Conservation (phyloP, 2,329 filamentous ascomycete genomes). For the Neonectria faginata region DNA sequence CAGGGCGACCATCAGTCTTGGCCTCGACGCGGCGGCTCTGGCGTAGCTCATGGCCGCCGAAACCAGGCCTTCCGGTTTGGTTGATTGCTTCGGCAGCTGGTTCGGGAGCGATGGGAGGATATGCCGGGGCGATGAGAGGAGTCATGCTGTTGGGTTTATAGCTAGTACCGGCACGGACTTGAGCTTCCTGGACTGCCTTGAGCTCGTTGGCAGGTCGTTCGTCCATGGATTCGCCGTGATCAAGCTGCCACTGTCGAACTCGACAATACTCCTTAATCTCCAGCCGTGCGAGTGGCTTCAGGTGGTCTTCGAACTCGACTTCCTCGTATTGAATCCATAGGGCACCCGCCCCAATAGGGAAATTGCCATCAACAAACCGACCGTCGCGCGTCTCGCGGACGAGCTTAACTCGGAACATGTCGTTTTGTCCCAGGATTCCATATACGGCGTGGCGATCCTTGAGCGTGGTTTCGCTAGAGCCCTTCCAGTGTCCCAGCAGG, state of each 20-base stretch:
- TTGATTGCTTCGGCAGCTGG: constrained; percentile 33
- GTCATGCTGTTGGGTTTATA: constrained; percentile 42
- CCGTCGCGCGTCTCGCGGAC: constrained; percentile 71
- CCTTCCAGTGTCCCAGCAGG: constrained; percentile 69
- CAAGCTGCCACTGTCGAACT: constrained; percentile 69
- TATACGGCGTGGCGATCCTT: constrained; percentile 71
- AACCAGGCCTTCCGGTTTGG: constrained; percentile 35
- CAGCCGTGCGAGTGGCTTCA: constrained; percentile 61
- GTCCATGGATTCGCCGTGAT: constrained; percentile 62
- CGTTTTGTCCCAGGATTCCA: constrained; percentile 71
- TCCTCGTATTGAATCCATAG: constrained; percentile 74
- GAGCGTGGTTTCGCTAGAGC: constrained; percentile 60
- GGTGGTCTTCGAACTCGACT: constrained; percentile 67
- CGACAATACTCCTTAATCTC: constrained; percentile 75
- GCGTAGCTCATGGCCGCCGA: constrained; percentile 55
- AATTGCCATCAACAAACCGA: constrained; percentile 68
- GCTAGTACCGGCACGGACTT: constrained; percentile 54
- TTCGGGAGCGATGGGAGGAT: constrained; percentile 34
- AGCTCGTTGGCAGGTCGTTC: constrained; percentile 63
- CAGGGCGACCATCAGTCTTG: constrained; percentile 44
- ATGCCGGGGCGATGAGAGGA: constrained; percentile 42
- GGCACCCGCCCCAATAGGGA: constrained; percentile 69
- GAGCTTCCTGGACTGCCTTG: constrained; percentile 64
- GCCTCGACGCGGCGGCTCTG: constrained; percentile 57
- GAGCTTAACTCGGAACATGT: constrained; percentile 74